Percentiles rank a stretch among this genome's conserved stretches.
Evolutionary conservation across 2,329 filamentous ascomycete genomes (phyloP).

Genomic region (Alternaria arbusti): DNA sequence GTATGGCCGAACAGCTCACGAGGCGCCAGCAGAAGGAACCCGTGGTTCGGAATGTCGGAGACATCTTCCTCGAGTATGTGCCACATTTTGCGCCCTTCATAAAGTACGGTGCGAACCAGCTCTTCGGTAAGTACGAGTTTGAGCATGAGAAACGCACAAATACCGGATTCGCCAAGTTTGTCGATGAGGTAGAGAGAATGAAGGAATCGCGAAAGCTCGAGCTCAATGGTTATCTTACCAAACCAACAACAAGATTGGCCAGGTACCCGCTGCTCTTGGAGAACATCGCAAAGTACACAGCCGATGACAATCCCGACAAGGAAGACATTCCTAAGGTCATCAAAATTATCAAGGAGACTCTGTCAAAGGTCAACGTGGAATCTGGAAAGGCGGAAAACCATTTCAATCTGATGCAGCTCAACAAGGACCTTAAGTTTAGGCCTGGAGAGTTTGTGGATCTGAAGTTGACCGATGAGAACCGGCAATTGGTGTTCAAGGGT

Average conservation of each 20-base stretch:
- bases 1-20: slow-evolving; percentile 86
- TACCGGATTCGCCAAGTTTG: slow-evolving; percentile 83
- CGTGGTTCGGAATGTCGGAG: slow-evolving; percentile 87
- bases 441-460: slow-evolving; percentile 91
- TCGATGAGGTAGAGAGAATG: slow-evolving; percentile 93
- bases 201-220: slow-evolving; percentile 97
- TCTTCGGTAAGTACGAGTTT: slow-evolving; percentile 97
- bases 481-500: slow-evolving; percentile 93
- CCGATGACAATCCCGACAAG: slow-evolving; percentile 86
- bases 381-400: slow-evolving; percentile 97
- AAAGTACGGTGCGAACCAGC: slow-evolving; percentile 90
- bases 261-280: slow-evolving; percentile 92
- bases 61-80: slow-evolving; percentile 92
- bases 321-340: slow-evolving; percentile 91
- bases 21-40: slow-evolving; percentile 87
- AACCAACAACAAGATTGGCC: slow-evolving; percentile 92
- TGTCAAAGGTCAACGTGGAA: slow-evolving; percentile 89
- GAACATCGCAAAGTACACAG: slow-evolving; percentile 88
- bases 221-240: slow-evolving; percentile 95
- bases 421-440: slow-evolving; percentile 89
- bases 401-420: slow-evolving; percentile 91
- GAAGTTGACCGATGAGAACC: slow-evolving; percentile 90
- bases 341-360: slow-evolving; percentile 81
- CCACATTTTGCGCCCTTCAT: slow-evolving; percentile 96
- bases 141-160: slow-evolving; percentile 94